Percentiles rank a stretch among this genome's conserved stretches.
These are phyloP conservation scores for Aspergillus awamori DNA, from an alignment of 2,329 filamentous ascomycete species.

Conservation along the genomic window DNA sequence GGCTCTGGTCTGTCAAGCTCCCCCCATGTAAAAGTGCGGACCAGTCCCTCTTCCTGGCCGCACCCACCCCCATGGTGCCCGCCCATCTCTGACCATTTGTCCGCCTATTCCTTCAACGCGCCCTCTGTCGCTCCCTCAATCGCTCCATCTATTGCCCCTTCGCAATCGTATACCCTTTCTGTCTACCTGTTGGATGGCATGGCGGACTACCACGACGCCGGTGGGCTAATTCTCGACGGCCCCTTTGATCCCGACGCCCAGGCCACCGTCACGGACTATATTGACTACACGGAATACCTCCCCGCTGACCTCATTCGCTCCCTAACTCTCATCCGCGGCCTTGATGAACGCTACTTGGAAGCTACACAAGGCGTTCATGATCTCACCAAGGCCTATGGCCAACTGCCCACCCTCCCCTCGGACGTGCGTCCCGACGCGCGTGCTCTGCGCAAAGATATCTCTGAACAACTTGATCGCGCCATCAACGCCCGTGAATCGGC, in stretches of 20 bases:
- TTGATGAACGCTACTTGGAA: constrained; percentile 50
- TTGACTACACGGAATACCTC: constrained; percentile 71
- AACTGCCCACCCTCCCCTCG: constrained; percentile 54
- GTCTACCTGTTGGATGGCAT: constrained; percentile 34
- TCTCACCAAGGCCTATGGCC: constrained; percentile 47
- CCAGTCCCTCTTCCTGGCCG: constrained; percentile 23
- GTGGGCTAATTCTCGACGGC: constrained; percentile 49
- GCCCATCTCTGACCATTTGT: constrained; percentile 20
- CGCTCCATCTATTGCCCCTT: constrained; percentile 14
- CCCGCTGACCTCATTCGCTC: constrained; percentile 66
- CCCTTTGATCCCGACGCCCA: constrained; percentile 66
- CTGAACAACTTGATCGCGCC: constrained; percentile 57
- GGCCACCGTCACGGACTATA: constrained; percentile 67
- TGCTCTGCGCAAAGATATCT: constrained; percentile 59
- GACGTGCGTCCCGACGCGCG: constrained; percentile 56
- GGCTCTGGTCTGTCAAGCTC: constrained; percentile 13
- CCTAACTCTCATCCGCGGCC: constrained; percentile 60
- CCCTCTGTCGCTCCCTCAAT: constrained; percentile 12
- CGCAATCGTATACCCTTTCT: constrained; percentile 17
- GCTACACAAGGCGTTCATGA: constrained; percentile 46
- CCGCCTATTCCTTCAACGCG: constrained; percentile 18
- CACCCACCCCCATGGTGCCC: constrained; percentile 27
- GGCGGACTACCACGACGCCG: constrained; percentile 47
- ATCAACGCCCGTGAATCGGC: constrained; percentile 59
- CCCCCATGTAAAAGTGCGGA: constrained; percentile 19